Evolutionary conservation across 1,139 yeast species (phyloP).

Genomic region (Geotrichum carabidarum): DNA sequence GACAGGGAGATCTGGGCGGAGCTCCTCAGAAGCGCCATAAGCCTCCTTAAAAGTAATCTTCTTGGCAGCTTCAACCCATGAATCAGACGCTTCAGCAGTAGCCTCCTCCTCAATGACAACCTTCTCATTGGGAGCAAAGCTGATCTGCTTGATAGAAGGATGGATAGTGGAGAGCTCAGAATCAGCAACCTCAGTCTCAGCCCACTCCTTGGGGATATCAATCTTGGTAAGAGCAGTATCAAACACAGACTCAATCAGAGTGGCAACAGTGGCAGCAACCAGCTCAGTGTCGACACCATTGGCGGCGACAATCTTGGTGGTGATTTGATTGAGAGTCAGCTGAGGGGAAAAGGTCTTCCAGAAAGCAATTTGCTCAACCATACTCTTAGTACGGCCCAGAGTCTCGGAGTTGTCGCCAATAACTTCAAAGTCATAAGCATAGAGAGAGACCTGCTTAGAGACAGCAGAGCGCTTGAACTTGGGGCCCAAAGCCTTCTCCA

Average conservation of each 20-base stretch:
- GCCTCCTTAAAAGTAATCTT: slow-evolving; percentile 79
- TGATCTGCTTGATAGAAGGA: slow-evolving; percentile 23
- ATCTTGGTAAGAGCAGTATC: slow-evolving; percentile 32
- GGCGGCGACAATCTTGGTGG: slow-evolving; percentile 74
- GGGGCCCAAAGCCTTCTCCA: slow-evolving; percentile 49
- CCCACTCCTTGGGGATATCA: slow-evolving; percentile 38
- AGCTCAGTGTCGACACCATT: slow-evolving; percentile 79
- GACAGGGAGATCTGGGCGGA: slow-evolving; percentile 89
- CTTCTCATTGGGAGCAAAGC: slow-evolving; percentile 28
- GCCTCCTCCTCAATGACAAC: slow-evolving; percentile 48
- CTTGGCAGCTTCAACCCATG: slow-evolving; percentile 58
- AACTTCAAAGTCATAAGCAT: slow-evolving; percentile 32
- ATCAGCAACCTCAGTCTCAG: slow-evolving; percentile 37
- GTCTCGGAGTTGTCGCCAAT: slow-evolving; percentile 48
- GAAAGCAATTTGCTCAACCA: slow-evolving; percentile 73
- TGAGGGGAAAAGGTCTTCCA: slow-evolving; percentile 69
- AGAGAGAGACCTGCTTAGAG: slow-evolving; percentile 48
- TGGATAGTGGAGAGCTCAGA: slow-evolving; percentile 41
- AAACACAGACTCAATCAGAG: slow-evolving; percentile 43
- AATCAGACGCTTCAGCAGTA: slow-evolving; percentile 41
- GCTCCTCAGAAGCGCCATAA: slow-evolving; percentile 47
- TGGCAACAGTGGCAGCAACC: slow-evolving; percentile 74
- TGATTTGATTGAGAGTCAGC: slow-evolving; percentile 56
- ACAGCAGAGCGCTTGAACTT: slow-evolving; percentile 54
- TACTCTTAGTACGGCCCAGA: slow-evolving; percentile 67